Evolutionary conservation across 805 yeast genomes (phyloP).

Genomic region (Blastobotrys attinorum): DNA sequence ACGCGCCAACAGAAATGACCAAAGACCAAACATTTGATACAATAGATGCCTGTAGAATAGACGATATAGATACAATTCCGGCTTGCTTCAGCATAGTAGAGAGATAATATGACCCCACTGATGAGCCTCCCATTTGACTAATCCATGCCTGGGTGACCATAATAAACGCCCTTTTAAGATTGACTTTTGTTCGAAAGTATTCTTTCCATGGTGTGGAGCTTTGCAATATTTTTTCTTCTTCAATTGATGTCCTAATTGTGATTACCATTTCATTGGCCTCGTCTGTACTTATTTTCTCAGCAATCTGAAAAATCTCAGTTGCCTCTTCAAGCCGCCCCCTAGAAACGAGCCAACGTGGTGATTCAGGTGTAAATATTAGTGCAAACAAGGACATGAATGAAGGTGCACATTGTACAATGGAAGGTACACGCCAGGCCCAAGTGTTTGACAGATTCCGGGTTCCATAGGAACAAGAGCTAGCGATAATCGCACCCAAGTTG

Average conservation of each 20-base stretch:
- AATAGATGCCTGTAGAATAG: background rate
- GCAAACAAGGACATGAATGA: constrained; percentile 38
- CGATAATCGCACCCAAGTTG: constrained; percentile 61
- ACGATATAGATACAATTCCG: background rate
- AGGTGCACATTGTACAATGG: constrained; percentile 54
- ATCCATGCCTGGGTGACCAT: background rate
- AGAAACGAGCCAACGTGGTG: constrained; percentile 39
- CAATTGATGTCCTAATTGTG: background rate
- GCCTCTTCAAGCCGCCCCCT: constrained; percentile 27
- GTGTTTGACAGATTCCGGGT: constrained; percentile 40
- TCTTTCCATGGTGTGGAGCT: background rate
- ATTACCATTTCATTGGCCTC: background rate
- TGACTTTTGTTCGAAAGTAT: background rate
- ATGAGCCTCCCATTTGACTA: background rate
- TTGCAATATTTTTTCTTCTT: background rate
- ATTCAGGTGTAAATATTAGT: constrained; percentile 36
- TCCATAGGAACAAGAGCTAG: constrained; percentile 73
- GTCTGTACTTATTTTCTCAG: background rate
- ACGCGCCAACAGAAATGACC: background rate
- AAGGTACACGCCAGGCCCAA: constrained; percentile 60
- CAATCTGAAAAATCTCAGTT: background rate
- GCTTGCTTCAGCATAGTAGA: background rate
- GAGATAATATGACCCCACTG: constrained; percentile 1
- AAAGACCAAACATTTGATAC: background rate
- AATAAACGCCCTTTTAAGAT: background rate